A percentile compares a stretch with the other conserved stretches of the same genome.
Evolutionary conservation across 176 grass and related monocot genomes (phyloP).

Genomic region (Aegilops longissima): DNA sequence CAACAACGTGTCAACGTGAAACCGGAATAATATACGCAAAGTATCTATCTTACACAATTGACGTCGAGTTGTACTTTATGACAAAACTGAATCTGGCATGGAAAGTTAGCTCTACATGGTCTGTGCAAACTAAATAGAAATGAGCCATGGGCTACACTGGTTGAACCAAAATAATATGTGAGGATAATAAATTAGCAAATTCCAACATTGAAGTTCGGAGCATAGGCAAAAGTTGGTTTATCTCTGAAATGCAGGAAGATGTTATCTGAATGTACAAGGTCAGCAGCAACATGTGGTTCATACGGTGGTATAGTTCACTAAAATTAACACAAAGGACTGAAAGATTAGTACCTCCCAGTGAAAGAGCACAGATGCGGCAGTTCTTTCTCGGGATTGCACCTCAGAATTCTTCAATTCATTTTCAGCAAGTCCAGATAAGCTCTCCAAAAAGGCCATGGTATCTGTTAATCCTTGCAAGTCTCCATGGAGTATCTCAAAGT

Average conservation of each 20-base stretch:
- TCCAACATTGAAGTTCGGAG: not conserved
- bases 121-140: not conserved
- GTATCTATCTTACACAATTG: not conserved
- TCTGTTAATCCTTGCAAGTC: conserved; percentile 62
- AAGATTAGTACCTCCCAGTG: conserved; percentile 58
- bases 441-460: conserved; percentile 67
- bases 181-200: not conserved
- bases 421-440: conserved; percentile 54
- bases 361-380: conserved; percentile 69
- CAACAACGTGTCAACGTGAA: conserved; percentile 5
- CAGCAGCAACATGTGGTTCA: conserved; percentile 14
- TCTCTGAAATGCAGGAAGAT: not conserved
- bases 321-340: not conserved
- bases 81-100: not conserved
- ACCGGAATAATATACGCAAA: not conserved
- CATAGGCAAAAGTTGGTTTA: not conserved
- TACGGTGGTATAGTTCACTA: not conserved
- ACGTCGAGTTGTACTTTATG: not conserved
- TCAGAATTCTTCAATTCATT: conserved; percentile 38
- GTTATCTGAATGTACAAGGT: not conserved
- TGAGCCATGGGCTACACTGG: not conserved
- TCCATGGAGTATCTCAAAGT: conserved; percentile 74
- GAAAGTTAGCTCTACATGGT: not conserved
- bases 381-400: conserved; percentile 55
- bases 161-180: not conserved